Base-by-base conservation (phyloP, 441 rosid species). In the Croton laevigatus region DNA sequence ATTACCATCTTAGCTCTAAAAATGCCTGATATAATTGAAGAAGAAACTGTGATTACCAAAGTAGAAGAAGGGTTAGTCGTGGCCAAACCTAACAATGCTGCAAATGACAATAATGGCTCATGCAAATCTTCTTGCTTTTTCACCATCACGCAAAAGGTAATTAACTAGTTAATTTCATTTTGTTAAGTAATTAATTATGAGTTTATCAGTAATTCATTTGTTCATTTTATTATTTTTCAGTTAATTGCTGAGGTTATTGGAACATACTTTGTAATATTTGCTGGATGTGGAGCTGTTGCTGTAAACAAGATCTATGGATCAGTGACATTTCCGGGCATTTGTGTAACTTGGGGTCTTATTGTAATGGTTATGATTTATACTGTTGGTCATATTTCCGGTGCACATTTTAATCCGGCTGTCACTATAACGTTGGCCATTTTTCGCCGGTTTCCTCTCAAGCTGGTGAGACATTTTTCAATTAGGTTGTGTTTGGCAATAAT, bases 391-490 rank as follows among this genome's bases (percentile, higher is more conserved):
- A 78, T 93, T 34, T 93, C 98, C 44, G 98, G 98, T 9, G 97
- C 89, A 27, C 96, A 92, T 75, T 90, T 92, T 73, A 90, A 92
- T 40, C 98, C 95, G 0, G 91, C 93, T 2, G 95, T 93, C 53
- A 86, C 97, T 23, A 52, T 91, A 32, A 65, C 94, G 59, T 73
- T 79, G 4, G 84, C 93, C 6, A 8, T 73, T 64, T 80, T 86
- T 49, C 81, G 87, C 0, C 76, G 81, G 1, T 85, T 90, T 44
- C 88, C 90, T 1, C 38, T 75, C 12, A 5, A 59, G 67, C 67
- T 84, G 87, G 98, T 85, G 4, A 63, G 19, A 52, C 6, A 45
- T 51, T 17, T 4, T n/a, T 45, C 16, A 32, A 10, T n/a, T 11
- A 23, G 2, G 2, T 27, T 27, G 32, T 27, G 32, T 27, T 27